Percentiles rank a stretch among this genome's conserved stretches.
Evolutionary conservation across 139 green algal genomes (phyloP).

Genomic region (Microglena sp.): DNA sequence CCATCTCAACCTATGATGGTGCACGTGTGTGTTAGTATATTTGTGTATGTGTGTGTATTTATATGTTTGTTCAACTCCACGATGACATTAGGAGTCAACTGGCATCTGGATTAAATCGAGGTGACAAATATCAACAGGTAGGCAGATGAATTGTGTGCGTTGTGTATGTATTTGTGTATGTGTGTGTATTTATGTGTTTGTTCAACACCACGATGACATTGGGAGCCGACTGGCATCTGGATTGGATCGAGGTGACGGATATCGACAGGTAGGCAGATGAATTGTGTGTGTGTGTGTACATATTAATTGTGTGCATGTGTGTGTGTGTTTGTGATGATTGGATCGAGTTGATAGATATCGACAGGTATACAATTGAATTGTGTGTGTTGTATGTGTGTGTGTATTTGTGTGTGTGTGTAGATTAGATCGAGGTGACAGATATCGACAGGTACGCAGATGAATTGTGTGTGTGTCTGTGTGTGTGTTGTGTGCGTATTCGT

Average conservation of each 20-base stretch:
- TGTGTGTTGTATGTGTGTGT: too few relatives aligned
- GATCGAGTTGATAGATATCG: too few relatives aligned
- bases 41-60: not conserved
- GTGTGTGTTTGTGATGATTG: too few relatives aligned
- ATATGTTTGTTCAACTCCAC: not conserved
- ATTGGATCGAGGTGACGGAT: slow-evolving; percentile 33
- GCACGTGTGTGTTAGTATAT: too few relatives aligned
- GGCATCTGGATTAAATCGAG: slow-evolving; percentile 36
- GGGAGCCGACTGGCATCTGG: slow-evolving; percentile 38
- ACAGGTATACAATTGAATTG: too few relatives aligned
- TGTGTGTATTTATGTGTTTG: not conserved
- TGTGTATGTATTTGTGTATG: too few relatives aligned
- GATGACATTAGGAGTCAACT: slow-evolving; percentile 21
- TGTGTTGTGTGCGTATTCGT: too few relatives aligned
- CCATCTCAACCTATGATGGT: slow-evolving; percentile 17
- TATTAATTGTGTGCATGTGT: too few relatives aligned
- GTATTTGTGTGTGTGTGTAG: too few relatives aligned
- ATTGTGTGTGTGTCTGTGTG: slow-evolving; percentile 11
- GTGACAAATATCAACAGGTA: slow-evolving; percentile 16
- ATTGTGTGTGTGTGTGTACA: too few relatives aligned
- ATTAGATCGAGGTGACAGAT: slow-evolving; percentile 27
- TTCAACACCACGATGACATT: slow-evolving; percentile 1
- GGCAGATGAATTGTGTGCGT: slow-evolving; percentile 20
- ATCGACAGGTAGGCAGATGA: too few relatives aligned
- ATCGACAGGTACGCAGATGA: slow-evolving; percentile 16